A percentile compares a stretch with the other conserved stretches of the same genome.
Evolutionary conservation across 768 basidiomycete species (phyloP).

Genomic region (Rhodotorula kratochvilovae): DNA sequence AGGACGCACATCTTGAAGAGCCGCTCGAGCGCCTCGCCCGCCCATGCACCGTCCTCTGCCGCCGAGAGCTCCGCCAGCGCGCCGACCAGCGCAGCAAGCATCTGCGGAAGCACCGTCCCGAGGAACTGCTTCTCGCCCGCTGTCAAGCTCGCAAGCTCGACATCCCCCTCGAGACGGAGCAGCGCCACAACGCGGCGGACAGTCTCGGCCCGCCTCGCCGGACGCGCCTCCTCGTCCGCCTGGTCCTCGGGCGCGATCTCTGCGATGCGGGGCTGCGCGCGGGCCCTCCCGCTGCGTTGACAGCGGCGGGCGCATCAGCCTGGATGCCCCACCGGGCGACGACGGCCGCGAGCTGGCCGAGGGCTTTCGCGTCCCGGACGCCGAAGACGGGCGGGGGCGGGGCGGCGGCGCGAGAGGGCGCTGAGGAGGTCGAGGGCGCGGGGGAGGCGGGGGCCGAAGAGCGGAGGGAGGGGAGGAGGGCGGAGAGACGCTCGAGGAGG

Average conservation of each 20-base stretch:
- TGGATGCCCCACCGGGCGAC: slow-evolving; percentile 22
- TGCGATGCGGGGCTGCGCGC: background rate
- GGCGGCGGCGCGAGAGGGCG: background rate
- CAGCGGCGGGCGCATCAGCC: background rate
- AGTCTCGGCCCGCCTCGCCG: background rate
- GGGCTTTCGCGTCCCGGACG: slow-evolving; percentile 2
- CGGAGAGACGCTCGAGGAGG: background rate
- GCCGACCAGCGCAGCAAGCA: background rate
- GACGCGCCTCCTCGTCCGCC: background rate
- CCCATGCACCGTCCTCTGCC: background rate
- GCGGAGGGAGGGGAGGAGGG: background rate
- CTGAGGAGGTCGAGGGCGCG: background rate
- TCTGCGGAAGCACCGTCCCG: slow-evolving; percentile 11
- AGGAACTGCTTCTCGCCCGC: background rate
- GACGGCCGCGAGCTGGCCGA: slow-evolving; percentile 17
- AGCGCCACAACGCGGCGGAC: background rate
- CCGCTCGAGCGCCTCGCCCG: background rate
- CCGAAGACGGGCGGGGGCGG: slow-evolving; percentile 16
- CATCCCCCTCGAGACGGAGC: background rate
- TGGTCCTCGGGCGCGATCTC: background rate
- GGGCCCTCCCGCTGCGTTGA: background rate
- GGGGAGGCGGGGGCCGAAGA: background rate
- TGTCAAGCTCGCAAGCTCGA: background rate
- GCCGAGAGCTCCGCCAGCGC: background rate
- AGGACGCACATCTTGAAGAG: slow-evolving; percentile 5